Evolutionary conservation across 2,329 filamentous ascomycete species (phyloP).

Genomic region (Chaetomium globosum): DNA sequence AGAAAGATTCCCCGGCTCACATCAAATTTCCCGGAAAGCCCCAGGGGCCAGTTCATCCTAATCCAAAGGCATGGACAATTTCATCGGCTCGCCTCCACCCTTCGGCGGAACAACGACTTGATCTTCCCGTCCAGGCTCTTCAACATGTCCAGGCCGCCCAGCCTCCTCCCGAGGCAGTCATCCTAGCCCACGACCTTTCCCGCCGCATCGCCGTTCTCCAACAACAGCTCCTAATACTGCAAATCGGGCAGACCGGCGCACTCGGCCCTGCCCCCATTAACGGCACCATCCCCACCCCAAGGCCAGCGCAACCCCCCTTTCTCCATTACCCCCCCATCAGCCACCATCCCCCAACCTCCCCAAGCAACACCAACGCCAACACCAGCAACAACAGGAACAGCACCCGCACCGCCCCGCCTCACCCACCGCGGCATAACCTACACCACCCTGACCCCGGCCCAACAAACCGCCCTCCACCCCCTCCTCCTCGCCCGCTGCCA

Average conservation of each 20-base stretch:
- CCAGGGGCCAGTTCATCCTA: not conserved
- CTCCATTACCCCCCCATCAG: not conserved
- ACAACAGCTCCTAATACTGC: not conserved
- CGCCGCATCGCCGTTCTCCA: not conserved
- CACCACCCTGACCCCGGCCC: not conserved
- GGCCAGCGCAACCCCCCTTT: not conserved
- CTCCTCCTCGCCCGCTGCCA: not conserved
- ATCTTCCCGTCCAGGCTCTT: not conserved
- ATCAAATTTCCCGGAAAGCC: not conserved
- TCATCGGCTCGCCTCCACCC: not conserved
- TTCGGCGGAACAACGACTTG: not conserved
- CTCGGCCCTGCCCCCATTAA: too few species aligned
- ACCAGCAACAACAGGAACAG: not conserved
- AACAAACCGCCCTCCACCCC: not conserved
- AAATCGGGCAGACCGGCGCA: not conserved
- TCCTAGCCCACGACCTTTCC: not conserved
- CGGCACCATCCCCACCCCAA: not conserved
- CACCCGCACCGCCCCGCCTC: not conserved
- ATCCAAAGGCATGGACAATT: too few species aligned
- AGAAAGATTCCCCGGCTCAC: not conserved
- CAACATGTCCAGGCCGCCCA: not conserved
- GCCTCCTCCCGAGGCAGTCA: not conserved
- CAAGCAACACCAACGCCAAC: not conserved
- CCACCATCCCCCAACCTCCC: not conserved
- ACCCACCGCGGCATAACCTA: constrained; percentile 7